A percentile compares a stretch with the other conserved stretches of the same genome.
These are phyloP conservation scores for Mycena alexandri DNA, from an alignment of 768 basidiomycete species.

Conservation along the genomic window DNA sequence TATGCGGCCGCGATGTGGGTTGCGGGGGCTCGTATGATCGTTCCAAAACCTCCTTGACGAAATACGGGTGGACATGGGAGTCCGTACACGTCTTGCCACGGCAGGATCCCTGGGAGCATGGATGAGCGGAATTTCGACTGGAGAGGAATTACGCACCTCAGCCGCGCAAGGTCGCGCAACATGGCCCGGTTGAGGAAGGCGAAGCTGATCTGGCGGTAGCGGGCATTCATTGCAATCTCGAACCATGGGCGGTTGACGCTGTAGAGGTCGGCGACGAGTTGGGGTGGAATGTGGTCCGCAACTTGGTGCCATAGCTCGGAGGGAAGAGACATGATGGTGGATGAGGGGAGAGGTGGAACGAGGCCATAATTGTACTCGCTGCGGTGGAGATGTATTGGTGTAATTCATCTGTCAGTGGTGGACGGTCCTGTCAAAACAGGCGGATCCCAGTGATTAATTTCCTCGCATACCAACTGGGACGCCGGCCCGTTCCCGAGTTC, in stretches of 20 bases:
- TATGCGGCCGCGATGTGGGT: not conserved
- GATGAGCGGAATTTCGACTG: conserved; percentile 12
- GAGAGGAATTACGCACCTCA: conserved; percentile 49
- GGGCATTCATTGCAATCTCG: conserved; percentile 55
- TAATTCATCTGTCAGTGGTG: conserved; percentile 27
- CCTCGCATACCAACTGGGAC: not conserved
- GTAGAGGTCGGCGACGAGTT: conserved; percentile 49
- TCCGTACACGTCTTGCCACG: conserved; percentile 62
- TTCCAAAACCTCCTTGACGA: conserved; percentile 57
- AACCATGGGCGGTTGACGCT: conserved; percentile 53
- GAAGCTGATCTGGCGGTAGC: conserved; percentile 64
- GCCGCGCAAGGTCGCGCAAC: conserved; percentile 42
- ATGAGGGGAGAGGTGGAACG: conserved; percentile 16
- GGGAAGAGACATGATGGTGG: conserved; percentile 41
- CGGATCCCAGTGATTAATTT: conserved; percentile 29
- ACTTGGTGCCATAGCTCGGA: conserved; percentile 54
- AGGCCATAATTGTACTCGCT: conserved; percentile 17
- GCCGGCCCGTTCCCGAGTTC: not conserved
- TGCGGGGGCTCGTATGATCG: conserved; percentile 37
- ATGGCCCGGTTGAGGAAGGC: conserved; percentile 61
- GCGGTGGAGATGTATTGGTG: not conserved
- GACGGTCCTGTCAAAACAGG: conserved; percentile 14
- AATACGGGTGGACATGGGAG: conserved; percentile 62
- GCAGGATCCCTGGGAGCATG: conserved; percentile 55
- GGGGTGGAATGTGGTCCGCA: conserved; percentile 50